Conservation (phyloP, 2,329 filamentous ascomycete species). For the Calonectria montana region DNA sequence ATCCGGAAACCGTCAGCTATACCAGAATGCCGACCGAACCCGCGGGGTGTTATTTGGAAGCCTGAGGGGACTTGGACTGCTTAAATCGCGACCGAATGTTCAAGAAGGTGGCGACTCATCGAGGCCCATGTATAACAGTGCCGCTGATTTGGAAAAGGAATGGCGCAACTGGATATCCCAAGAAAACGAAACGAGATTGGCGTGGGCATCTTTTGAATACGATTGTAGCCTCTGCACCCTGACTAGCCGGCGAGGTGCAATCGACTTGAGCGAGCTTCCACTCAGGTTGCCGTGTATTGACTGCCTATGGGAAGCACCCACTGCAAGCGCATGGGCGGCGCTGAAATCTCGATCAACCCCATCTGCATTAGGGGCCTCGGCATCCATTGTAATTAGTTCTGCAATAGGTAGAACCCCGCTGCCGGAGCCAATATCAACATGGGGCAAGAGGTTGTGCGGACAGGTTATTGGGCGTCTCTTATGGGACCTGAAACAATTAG, state of each 20-base stretch:
- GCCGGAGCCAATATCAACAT: constrained; percentile 34
- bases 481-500: constrained; percentile 45
- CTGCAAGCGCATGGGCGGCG: constrained; percentile 41
- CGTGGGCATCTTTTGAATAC: constrained; percentile 48
- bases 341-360: constrained; percentile 27
- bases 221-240: constrained; percentile 48
- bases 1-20: constrained; percentile 45
- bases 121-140: background rate
- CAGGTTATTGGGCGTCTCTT: constrained; percentile 46
- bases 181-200: constrained; percentile 40
- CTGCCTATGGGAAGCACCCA: constrained; percentile 44
- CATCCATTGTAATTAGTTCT: constrained; percentile 15
- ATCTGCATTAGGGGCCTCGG: constrained; percentile 12
- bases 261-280: constrained; percentile 45
- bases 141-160: constrained; percentile 12
- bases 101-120: constrained; percentile 12
- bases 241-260: constrained; percentile 42
- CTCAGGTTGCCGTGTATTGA: constrained; percentile 42
- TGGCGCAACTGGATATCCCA: constrained; percentile 41
- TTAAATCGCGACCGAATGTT: constrained; percentile 32
- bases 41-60: constrained; percentile 43
- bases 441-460: constrained; percentile 44
- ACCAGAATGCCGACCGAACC: constrained; percentile 44
- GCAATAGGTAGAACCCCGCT: constrained; percentile 14
- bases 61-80: constrained; percentile 42